Percentiles rank a stretch among this genome's conserved stretches.
These are phyloP conservation scores for Eucalyptus marginata DNA, from an alignment of 345 rosid genomes.

Conservation along the genomic window DNA sequence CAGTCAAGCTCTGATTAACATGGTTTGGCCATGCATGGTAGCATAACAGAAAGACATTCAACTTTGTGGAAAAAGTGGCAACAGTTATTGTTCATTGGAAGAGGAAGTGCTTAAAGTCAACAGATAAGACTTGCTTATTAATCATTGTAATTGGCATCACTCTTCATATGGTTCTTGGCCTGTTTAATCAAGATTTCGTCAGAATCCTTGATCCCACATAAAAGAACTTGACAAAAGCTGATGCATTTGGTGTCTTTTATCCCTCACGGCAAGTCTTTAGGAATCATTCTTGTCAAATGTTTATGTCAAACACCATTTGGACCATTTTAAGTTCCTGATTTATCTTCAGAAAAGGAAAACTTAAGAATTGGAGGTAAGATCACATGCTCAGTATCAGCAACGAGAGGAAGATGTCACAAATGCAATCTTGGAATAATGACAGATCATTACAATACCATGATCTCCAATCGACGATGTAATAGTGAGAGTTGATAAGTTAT, in stretches of 20 bases:
- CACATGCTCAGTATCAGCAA: not conserved
- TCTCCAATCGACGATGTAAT: not conserved
- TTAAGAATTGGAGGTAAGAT: not conserved
- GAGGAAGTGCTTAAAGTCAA: not conserved
- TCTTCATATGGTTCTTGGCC: not conserved
- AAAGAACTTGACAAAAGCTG: not conserved
- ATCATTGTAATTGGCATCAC: not conserved
- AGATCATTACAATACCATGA: not conserved
- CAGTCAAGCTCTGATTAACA: not conserved
- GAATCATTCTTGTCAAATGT: not conserved
- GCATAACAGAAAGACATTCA: not conserved
- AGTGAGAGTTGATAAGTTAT: not conserved
- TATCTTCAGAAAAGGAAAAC: not conserved
- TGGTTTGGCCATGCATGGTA: not conserved
- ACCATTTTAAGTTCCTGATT: not conserved
- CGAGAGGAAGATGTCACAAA: not conserved
- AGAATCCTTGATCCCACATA: not conserved
- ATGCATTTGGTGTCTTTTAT: not conserved
- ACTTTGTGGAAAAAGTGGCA: not conserved
- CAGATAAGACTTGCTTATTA: not conserved
- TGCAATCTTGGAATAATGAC: not conserved
- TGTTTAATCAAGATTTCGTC: not conserved
- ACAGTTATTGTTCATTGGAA: not conserved
- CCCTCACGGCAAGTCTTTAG: not conserved
- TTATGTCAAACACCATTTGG: not conserved